Conservation (phyloP, 139 green algal species). For the Yamagishiella unicocca region DNA sequence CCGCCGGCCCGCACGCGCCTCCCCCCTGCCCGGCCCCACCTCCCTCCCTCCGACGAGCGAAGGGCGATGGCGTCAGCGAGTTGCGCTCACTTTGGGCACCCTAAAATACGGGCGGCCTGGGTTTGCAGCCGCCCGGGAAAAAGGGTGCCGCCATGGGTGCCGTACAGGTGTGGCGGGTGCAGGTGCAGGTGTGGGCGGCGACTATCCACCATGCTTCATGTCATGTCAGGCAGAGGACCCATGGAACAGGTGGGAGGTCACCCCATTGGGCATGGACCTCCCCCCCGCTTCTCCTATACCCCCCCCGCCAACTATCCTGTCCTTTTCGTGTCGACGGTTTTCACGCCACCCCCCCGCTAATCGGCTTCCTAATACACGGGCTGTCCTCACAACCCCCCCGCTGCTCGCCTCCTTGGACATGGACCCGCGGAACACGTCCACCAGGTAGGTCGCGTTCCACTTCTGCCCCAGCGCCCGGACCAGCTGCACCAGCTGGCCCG, state of each 20-base stretch:
- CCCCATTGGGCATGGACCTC: no score
- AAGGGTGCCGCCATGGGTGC: no score
- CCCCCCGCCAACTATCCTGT: no score
- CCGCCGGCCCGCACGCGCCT: no score
- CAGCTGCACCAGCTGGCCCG: conserved; percentile 63
- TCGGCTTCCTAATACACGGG: background rate
- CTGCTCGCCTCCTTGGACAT: conserved; percentile 32
- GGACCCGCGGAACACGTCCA: conserved; percentile 55
- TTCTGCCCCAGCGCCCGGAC: conserved; percentile 47
- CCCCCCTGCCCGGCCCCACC: background rate
- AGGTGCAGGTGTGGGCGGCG: no score
- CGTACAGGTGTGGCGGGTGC: background rate
- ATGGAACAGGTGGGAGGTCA: no score
- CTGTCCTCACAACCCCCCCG: no score
- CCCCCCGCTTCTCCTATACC: no score
- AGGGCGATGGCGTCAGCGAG: background rate
- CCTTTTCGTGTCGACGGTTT: no score
- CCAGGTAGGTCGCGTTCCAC: conserved; percentile 14
- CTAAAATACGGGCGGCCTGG: conserved; percentile 43
- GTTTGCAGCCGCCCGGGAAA: conserved; percentile 15
- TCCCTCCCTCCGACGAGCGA: background rate
- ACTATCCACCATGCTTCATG: no score
- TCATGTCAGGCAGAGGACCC: no score
- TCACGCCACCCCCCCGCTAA: background rate
- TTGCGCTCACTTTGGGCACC: conserved; percentile 16